Percentiles rank a stretch among this genome's conserved stretches.
These are phyloP conservation scores for Vigna angularis DNA, from an alignment of 306 rosid genomes.

Conservation along the genomic window DNA sequence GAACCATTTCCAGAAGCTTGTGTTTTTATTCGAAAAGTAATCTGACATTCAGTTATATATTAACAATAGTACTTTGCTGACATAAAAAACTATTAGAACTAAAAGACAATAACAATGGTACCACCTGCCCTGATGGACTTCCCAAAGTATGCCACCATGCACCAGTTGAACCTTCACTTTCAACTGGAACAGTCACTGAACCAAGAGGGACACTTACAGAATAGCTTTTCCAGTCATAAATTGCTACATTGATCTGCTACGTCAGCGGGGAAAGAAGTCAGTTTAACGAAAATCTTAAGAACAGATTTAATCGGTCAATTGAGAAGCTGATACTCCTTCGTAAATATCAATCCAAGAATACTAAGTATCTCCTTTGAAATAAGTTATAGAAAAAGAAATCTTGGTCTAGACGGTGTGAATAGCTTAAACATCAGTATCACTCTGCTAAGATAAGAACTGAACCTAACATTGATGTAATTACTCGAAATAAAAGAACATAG, in stretches of 20 bases:
- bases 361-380: constrained; percentile 7
- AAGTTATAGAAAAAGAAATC: neutral
- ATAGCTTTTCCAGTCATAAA: constrained; percentile 92
- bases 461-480: constrained; percentile 33
- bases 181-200: constrained; percentile 84
- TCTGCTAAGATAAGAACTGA: constrained; percentile 30
- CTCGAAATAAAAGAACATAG: constrained; percentile 24
- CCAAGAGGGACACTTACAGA: constrained; percentile 95
- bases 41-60: constrained; percentile 62
- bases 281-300: constrained; percentile 56
- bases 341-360: constrained; percentile 18
- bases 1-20: constrained; percentile 58
- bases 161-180: constrained; percentile 87
- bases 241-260: constrained; percentile 84
- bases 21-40: constrained; percentile 81
- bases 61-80: neutral
- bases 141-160: constrained; percentile 83
- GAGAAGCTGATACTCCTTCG: constrained; percentile 37
- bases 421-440: constrained; percentile 23
- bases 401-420: constrained; percentile 16
- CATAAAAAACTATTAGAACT: neutral
- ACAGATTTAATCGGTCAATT: constrained; percentile 42
- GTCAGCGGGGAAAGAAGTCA: constrained; percentile 56
- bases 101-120: constrained; percentile 29
- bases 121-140: constrained; percentile 95